Evolutionary conservation across 2,329 filamentous ascomycete genomes (phyloP).

Genomic region (Cladosporium austrohemisphaericum): DNA sequence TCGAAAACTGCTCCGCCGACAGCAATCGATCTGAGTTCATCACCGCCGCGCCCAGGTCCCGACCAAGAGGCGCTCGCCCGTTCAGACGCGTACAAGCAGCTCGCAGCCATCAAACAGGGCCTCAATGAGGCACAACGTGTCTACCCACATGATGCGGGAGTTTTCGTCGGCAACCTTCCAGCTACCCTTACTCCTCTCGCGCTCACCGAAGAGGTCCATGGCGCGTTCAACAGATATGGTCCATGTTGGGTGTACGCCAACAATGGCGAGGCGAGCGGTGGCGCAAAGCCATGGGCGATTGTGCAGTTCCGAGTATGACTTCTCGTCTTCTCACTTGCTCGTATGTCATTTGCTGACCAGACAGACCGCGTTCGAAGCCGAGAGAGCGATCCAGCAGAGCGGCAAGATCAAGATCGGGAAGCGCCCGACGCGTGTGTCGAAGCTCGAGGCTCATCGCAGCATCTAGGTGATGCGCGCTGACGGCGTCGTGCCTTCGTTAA

Average conservation of each 20-base stretch:
- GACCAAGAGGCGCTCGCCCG: not conserved
- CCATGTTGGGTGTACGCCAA: constrained; percentile 1
- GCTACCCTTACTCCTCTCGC: not conserved
- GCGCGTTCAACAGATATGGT: not conserved
- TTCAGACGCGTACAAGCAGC: not conserved
- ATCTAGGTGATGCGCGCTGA: constrained; percentile 7
- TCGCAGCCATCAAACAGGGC: not conserved
- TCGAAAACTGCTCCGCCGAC: not conserved
- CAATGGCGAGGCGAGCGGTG: not conserved
- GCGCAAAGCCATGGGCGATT: not conserved
- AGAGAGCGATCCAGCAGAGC: not conserved
- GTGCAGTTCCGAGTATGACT: not conserved
- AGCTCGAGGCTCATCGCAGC: not conserved
- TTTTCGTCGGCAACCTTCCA: constrained; percentile 8
- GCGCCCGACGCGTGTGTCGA: not conserved
- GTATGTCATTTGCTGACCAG: not conserved
- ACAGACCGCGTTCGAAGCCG: not conserved
- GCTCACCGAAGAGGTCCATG: not conserved
- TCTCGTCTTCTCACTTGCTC: not conserved
- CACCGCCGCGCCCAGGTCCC: not conserved
- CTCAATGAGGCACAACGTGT: not conserved
- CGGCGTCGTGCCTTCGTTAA: not conserved
- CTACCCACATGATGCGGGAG: not conserved
- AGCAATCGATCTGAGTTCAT: not conserved
- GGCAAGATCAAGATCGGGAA: not conserved